Percentiles rank a stretch among this genome's conserved stretches.
These are phyloP conservation scores for Musa balbisiana DNA, from an alignment of 202 grass and related monocot genomes.

Conservation along the genomic window DNA sequence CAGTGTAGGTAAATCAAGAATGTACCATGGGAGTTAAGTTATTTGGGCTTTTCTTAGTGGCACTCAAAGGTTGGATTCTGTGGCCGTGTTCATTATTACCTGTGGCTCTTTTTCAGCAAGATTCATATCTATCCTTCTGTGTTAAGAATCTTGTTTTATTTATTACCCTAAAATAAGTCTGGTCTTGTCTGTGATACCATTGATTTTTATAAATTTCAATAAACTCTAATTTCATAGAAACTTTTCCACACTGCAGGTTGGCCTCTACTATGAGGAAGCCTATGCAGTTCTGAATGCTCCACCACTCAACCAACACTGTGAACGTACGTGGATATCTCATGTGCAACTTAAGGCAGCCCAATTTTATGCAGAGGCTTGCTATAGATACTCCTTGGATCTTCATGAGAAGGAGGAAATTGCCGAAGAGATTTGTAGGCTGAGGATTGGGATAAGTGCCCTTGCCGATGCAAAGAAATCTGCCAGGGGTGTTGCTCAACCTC, in stretches of 20 bases:
- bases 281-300: conserved; percentile 49
- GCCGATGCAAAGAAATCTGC: conserved; percentile 81
- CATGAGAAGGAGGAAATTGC: conserved; percentile 90
- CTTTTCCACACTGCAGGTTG: conserved; percentile 45
- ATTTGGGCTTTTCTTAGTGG: too few relatives aligned
- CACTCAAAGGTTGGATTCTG: too few relatives aligned
- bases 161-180: background rate
- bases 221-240: background rate
- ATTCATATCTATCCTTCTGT: too few relatives aligned
- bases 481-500: conserved; percentile 63
- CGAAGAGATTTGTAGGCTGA: conserved; percentile 81
- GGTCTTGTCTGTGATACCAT: background rate
- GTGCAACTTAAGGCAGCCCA: conserved; percentile 88
- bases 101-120: too few relatives aligned
- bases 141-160: too few relatives aligned
- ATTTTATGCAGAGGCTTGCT: conserved; percentile 86
- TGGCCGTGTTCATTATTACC: too few relatives aligned
- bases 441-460: conserved; percentile 64
- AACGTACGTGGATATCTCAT: conserved; percentile 78
- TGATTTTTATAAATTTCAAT: background rate
- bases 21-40: too few relatives aligned
- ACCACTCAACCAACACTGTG: conserved; percentile 75
- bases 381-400: conserved; percentile 76
- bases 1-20: too few relatives aligned
- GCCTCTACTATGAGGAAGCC: conserved; percentile 92